These are phyloP conservation scores for Tolypocladium paradoxum DNA, from an alignment of 2,329 filamentous ascomycete genomes.

Conservation along the genomic window DNA sequence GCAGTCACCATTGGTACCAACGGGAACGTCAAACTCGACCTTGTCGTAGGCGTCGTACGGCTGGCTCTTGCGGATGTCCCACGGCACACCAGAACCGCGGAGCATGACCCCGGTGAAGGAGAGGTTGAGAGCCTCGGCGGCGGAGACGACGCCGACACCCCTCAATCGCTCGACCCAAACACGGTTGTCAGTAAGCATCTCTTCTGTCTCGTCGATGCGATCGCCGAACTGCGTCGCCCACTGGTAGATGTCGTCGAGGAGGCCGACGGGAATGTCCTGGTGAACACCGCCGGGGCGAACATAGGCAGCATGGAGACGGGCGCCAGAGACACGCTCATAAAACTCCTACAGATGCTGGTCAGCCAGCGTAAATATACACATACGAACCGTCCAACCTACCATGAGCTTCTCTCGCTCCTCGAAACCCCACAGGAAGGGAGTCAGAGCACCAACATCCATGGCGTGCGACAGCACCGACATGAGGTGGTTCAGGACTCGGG, in stretches of 20 bases:
- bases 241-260: slow-evolving; percentile 98
- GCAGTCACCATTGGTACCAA: slow-evolving; percentile 94
- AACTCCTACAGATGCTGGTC: slow-evolving; percentile 62
- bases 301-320: slow-evolving; percentile 93
- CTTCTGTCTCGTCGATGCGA: slow-evolving; percentile 96
- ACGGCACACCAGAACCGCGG: slow-evolving; percentile 88
- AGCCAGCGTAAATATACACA: background rate
- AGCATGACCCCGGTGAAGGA: slow-evolving; percentile 97
- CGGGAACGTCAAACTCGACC: slow-evolving; percentile 96
- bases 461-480: slow-evolving; percentile 97
- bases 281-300: slow-evolving; percentile 93
- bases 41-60: slow-evolving; percentile 97
- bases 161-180: slow-evolving; percentile 96
- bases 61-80: slow-evolving; percentile 92
- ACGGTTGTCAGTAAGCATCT: slow-evolving; percentile 97
- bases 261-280: slow-evolving; percentile 85
- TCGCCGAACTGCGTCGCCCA: slow-evolving; percentile 99
- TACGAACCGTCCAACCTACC: slow-evolving; percentile 44
- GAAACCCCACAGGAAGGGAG: slow-evolving; percentile 98
- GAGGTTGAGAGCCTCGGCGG: slow-evolving; percentile 91
- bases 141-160: slow-evolving; percentile 82
- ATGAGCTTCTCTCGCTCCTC: slow-evolving; percentile 99
- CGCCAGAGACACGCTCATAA: slow-evolving; percentile 97
- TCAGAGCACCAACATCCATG: slow-evolving; percentile 97
- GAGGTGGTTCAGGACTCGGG: slow-evolving; percentile 86